phyloP scores from a whole-genome alignment of 2,329 filamentous ascomycete species.

The Calonectria henricotiae region DNA sequence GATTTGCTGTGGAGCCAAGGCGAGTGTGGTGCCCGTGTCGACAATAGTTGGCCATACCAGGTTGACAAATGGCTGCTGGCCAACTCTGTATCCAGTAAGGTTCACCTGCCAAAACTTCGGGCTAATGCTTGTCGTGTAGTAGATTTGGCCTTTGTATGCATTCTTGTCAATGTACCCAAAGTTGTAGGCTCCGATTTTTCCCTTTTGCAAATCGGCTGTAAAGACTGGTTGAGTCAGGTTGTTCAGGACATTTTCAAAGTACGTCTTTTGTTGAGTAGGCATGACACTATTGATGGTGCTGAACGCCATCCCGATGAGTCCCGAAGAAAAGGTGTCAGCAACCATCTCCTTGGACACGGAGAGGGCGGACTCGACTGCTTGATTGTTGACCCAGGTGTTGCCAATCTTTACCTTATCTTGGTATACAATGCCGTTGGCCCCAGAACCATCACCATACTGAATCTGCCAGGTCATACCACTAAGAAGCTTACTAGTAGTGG shows the following conservation, averaged over 20 bases:
- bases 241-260: constrained; percentile 57
- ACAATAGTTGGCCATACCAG: constrained; percentile 71
- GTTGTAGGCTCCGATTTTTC: constrained; percentile 58
- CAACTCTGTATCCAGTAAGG: constrained; percentile 71
- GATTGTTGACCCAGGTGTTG: constrained; percentile 70
- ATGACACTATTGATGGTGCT: constrained; percentile 56
- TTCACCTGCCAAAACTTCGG: constrained; percentile 75
- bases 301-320: constrained; percentile 58
- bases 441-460: constrained; percentile 77
- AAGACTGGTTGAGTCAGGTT: constrained; percentile 56
- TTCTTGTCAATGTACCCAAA: constrained; percentile 69
- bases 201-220: constrained; percentile 57
- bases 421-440: constrained; percentile 77
- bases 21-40: constrained; percentile 80
- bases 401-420: constrained; percentile 77
- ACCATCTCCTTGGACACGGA: constrained; percentile 67
- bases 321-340: constrained; percentile 56
- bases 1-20: constrained; percentile 71
- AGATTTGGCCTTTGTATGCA: constrained; percentile 72
- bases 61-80: constrained; percentile 49
- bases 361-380: constrained; percentile 78
- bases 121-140: constrained; percentile 69
- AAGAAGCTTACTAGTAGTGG: constrained; percentile 63
- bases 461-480: constrained; percentile 69
- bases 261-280: constrained; percentile 56